Conservation (phyloP, 164 flowering plant genomes). For the Stephania yunnanensis region DNA sequence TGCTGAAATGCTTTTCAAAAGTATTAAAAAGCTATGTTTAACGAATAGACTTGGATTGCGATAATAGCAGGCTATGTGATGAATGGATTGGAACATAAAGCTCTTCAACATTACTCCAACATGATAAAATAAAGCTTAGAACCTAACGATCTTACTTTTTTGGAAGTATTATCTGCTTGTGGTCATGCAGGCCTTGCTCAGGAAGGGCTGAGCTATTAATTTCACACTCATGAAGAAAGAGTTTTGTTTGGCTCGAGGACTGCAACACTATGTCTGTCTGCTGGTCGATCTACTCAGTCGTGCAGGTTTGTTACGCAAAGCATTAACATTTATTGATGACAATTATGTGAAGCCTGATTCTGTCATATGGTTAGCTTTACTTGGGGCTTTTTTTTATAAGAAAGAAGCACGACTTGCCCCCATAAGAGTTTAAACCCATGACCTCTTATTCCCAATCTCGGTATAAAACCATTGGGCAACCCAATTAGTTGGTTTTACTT, state of each 20-base stretch:
- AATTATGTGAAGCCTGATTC: slow-evolving; percentile 36
- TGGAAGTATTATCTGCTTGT: slow-evolving; percentile 45
- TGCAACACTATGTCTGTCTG: slow-evolving; percentile 36
- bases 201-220: slow-evolving; percentile 24
- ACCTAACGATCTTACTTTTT: slow-evolving; percentile 39
- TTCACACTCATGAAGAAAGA: slow-evolving; percentile 35
- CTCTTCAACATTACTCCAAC: slow-evolving; percentile 23
- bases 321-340: slow-evolving; percentile 24
- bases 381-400: too few species aligned
- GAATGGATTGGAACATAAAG: slow-evolving; percentile 28
- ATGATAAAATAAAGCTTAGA: slow-evolving; percentile 28
- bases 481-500: slow-evolving; percentile 29
- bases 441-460: too few species aligned
- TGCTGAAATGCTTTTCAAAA: slow-evolving; percentile 35
- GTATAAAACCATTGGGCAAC: too few species aligned
- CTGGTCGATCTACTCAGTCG: slow-evolving; percentile 40
- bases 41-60: slow-evolving; percentile 33
- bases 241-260: slow-evolving; percentile 24
- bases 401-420: too few species aligned
- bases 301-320: slow-evolving; percentile 38
- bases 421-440: too few species aligned
- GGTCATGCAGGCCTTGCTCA: slow-evolving; percentile 33
- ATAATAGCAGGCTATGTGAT: slow-evolving; percentile 36
- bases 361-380: slow-evolving; percentile 40
- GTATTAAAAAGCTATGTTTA: slow-evolving; percentile 27